These are phyloP conservation scores for Brettanomyces sp. DNA, from an alignment of 805 yeast species.

Conservation along the genomic window DNA sequence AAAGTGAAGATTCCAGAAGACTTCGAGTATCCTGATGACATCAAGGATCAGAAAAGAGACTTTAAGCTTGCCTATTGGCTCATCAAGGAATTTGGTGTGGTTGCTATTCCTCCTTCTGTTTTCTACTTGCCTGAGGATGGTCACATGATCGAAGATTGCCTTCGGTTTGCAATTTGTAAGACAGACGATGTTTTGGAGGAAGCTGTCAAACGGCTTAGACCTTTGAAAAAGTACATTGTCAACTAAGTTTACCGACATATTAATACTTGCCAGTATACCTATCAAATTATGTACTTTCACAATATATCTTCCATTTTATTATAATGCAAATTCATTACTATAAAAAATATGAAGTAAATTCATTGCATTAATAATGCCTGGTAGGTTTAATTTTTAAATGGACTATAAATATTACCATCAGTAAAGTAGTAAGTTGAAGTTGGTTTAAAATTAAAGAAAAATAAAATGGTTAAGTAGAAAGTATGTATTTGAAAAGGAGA, in stretches of 20 bases:
- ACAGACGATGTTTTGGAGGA: constrained; percentile 72
- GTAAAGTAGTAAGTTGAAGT: too few species aligned
- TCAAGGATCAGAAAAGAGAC: constrained; percentile 69
- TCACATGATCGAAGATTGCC: constrained; percentile 67
- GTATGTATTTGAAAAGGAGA: too few species aligned
- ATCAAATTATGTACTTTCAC: too few species aligned
- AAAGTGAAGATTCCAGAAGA: constrained; percentile 68
- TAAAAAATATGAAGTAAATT: too few species aligned
- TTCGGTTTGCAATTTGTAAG: constrained; percentile 95
- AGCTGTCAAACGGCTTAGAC: constrained; percentile 69
- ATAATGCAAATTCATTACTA: too few species aligned
- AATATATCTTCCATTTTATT: too few species aligned
- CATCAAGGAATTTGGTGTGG: constrained; percentile 86
- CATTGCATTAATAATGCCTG: too few species aligned
- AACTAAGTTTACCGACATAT: not conserved
- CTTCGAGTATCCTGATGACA: constrained; percentile 52
- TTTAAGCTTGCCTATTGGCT: constrained; percentile 89
- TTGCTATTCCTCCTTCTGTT: constrained; percentile 96
- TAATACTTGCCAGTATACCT: too few species aligned
- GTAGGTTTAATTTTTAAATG: too few species aligned
- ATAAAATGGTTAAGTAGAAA: too few species aligned
- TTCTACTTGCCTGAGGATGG: constrained; percentile 69
- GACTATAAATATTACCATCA: too few species aligned
- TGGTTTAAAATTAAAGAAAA: too few species aligned
- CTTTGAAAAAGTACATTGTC: constrained; percentile 53